Percentiles rank a stretch among this genome's conserved stretches.
phyloP scores from a whole-genome alignment of 2,329 filamentous ascomycete genomes.

The Phyllosticta citribraziliensis region DNA sequence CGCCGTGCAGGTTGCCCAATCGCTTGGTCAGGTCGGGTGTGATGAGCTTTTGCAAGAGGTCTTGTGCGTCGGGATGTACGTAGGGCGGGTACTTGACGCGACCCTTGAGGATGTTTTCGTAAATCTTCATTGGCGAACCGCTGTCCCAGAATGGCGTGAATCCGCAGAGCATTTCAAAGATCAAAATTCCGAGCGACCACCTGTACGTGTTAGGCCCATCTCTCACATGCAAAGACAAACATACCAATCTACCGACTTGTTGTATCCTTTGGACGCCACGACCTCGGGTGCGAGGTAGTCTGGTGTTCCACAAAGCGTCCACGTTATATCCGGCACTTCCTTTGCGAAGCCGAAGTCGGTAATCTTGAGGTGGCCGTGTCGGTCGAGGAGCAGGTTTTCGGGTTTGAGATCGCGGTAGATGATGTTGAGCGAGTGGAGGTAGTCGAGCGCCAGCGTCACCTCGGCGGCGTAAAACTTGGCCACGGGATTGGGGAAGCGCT shows the following conservation, averaged over 20 bases:
- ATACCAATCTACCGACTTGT: slow-evolving; percentile 98
- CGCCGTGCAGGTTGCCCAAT: slow-evolving; percentile 85
- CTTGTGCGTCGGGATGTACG: slow-evolving; percentile 87
- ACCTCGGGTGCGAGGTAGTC: slow-evolving; percentile 97
- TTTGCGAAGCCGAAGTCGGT: slow-evolving; percentile 99
- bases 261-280: slow-evolving; percentile 98
- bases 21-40: slow-evolving; percentile 92
- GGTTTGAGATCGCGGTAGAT: slow-evolving; percentile 97
- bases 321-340: slow-evolving; percentile 96
- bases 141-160: slow-evolving; percentile 99
- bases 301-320: slow-evolving; percentile 94
- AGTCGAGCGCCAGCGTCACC: slow-evolving; percentile 89
- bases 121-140: slow-evolving; percentile 97
- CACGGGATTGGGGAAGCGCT: slow-evolving; percentile 97
- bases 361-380: slow-evolving; percentile 91
- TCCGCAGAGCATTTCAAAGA: slow-evolving; percentile 98
- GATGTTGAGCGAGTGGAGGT: slow-evolving; percentile 87
- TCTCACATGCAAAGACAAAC: slow-evolving; percentile 25
- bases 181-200: slow-evolving; percentile 97
- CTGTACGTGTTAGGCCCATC: slow-evolving; percentile 36
- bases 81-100: slow-evolving; percentile 95
- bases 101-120: slow-evolving; percentile 96
- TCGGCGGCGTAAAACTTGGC: slow-evolving; percentile 99
- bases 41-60: slow-evolving; percentile 85
- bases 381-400: slow-evolving; percentile 83